Evolutionary conservation across 176 grass and related monocot species (phyloP).

Genomic region (Saccharum officinarum): DNA sequence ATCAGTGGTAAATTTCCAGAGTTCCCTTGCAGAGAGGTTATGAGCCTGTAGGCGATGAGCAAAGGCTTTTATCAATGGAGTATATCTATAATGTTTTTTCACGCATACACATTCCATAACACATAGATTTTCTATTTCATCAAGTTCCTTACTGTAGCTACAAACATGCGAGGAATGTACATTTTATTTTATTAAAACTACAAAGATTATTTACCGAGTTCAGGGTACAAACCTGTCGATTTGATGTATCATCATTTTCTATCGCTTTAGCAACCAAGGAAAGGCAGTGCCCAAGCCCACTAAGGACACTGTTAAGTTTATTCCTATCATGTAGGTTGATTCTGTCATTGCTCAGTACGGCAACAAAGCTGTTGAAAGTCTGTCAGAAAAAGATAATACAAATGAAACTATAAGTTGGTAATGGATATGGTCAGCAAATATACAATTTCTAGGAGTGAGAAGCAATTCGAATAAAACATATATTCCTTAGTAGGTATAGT

Average conservation of each 20-base stretch:
- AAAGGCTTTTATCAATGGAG: conserved; percentile 12
- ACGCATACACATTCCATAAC: background rate
- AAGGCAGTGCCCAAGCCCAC: conserved; percentile 78
- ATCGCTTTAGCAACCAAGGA: conserved; percentile 54
- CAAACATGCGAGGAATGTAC: background rate
- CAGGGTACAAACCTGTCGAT: conserved; percentile 53
- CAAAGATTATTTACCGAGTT: background rate
- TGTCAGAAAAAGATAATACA: conserved; percentile 40
- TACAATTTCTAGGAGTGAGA: background rate
- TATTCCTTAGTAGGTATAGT: background rate
- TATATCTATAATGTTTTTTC: conserved; percentile 2
- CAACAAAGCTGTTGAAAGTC: conserved; percentile 77
- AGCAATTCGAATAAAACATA: conserved; percentile 19
- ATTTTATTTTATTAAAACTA: background rate
- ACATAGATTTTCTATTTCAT: conserved; percentile 17
- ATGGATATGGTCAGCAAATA: conserved; percentile 10
- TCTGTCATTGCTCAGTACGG: conserved; percentile 73
- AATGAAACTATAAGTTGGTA: conserved; percentile 35
- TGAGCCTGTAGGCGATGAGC: conserved; percentile 25
- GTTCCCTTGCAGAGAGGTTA: conserved; percentile 11
- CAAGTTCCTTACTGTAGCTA: conserved; percentile 4
- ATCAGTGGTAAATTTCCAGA: conserved; percentile 38
- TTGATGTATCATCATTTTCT: conserved; percentile 32
- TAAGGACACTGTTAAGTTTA: conserved; percentile 83
- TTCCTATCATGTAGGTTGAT: conserved; percentile 89